Percentiles rank a stretch among this genome's conserved stretches.
These are phyloP conservation scores for Termitomyces sp. DNA, from an alignment of 768 basidiomycete genomes.

Conservation along the genomic window DNA sequence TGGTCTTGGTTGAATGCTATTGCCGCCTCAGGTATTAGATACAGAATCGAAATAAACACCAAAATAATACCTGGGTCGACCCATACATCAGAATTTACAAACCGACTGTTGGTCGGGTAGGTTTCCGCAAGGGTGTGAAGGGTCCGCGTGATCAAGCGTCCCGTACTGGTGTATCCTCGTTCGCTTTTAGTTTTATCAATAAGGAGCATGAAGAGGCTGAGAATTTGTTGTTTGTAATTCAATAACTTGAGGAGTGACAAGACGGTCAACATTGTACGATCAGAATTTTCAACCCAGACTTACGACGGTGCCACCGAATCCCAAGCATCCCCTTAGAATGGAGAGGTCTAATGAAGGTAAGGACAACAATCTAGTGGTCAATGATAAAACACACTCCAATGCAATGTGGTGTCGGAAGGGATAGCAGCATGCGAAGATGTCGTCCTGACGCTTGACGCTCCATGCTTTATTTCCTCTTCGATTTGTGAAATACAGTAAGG, in stretches of 20 bases:
- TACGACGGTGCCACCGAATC: slow-evolving; percentile 62
- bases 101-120: slow-evolving; percentile 74
- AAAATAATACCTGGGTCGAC: slow-evolving; percentile 54
- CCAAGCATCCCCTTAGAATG: slow-evolving; percentile 78
- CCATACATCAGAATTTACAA: slow-evolving; percentile 83
- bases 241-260: slow-evolving; percentile 43
- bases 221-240: slow-evolving; percentile 58
- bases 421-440: slow-evolving; percentile 70
- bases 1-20: slow-evolving; percentile 60
- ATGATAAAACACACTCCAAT: slow-evolving; percentile 67
- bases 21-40: slow-evolving; percentile 12
- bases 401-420: slow-evolving; percentile 83
- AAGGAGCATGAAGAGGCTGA: slow-evolving; percentile 57
- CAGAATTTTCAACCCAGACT: slow-evolving; percentile 16
- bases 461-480: slow-evolving; percentile 80
- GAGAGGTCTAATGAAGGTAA: slow-evolving; percentile 51
- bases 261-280: background rate
- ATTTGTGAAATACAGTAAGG: slow-evolving; percentile 74
- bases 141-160: slow-evolving; percentile 69
- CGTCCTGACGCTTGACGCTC: slow-evolving; percentile 81
- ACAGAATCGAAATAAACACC: background rate
- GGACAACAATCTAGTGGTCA: background rate
- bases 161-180: slow-evolving; percentile 79
- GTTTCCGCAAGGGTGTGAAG: slow-evolving; percentile 69
- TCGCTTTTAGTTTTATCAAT: slow-evolving; percentile 82